Base-by-base conservation (phyloP, 2,329 filamentous ascomycete genomes). In the Cordyceps sp. region DNA sequence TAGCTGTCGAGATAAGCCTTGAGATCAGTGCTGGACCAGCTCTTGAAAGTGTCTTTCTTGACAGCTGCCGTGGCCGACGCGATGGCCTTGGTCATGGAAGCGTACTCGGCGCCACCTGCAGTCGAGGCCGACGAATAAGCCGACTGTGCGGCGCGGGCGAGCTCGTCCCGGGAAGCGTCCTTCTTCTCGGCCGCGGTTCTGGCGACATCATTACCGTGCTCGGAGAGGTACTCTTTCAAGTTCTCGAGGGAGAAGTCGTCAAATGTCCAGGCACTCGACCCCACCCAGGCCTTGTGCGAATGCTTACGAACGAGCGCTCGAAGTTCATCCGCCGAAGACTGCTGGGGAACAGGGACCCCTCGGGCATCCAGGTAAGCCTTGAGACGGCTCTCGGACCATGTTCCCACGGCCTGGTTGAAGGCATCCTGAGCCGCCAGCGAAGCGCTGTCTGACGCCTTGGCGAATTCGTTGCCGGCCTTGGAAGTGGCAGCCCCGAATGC, bases 1-100 rank as follows among this genome's bases (percentile, higher is more conserved):
- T 84, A 88, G 38, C 73, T 78, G 48, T 88, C 81, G 6, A 88
- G 68, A 46, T 86, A 88, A 1, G 69, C 59, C 62, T 88, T 86
- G 38, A 90, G 61, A 18, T 88, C 78, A 29, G 66, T 68, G 44
- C 73, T 66, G 34, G 66, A 78, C 81, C 81, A 88, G 1, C 69
- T 70, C 32, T 84, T 73, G 40, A 88, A 88, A 1, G 69, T 61
- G 17, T 55, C 62, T 30, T 72, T 61, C 59, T 82, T 84, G 30
- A 64, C 77, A 9, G 67, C 49, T 35, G 67, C 66, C 5, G 80
- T 82, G 19, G 73, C 72, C 36, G 72, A 59, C 9, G 75, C 58
- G 3, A 86, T 60, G 44, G 80, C 81, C 33, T 69, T 78, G 8
- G 79, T 86, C 9, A 73, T 73, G 4, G 78, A 78, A 13, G 78